Evolutionary conservation across 495 filamentous ascomycete genomes (phyloP), one percentile per base, ranked within the genome.

Genomic region (Neurospora sp.): DNA sequence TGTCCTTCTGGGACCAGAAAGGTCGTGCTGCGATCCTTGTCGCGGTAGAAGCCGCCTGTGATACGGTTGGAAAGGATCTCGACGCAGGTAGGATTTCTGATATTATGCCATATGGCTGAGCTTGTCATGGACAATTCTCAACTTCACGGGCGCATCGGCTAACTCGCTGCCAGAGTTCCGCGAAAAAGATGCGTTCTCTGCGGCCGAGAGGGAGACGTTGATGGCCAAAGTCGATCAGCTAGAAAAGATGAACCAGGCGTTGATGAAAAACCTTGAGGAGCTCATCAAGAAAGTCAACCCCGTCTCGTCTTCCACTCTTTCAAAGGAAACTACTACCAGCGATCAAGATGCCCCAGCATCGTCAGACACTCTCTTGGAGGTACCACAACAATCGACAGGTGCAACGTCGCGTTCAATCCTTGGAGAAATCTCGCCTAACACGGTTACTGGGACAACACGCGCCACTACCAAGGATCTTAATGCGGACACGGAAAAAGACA

Each of bases 11-110:
- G 84, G 74, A 80, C 41, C 70, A 70, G 44, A 80, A 74, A 37
- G 84, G 82, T 41, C 79, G 77, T 61, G 79, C 79, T 61, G 78
- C 77, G 65, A 75, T 86, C 22, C 74, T 84, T 40, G 80, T 81
- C 39, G 83, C 84, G 20, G 75, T 86, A 8, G 74, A 80, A 38
- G 75, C 76, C 37, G 81, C 75, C 2, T 86, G 81, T 72, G 81
- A 85, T 72, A 71, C 73, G 37, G 76, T 86, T 70, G 79, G 77
- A 53, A 74, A 74, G 3, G 77, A 82, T 40, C 74, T 86, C 48
- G 72, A 73, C 69, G 75, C 72, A 39, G 81, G 84, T 85, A 65
- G 27, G 53, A 35, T 16, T 6, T 17, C 14, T 8, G 4, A 16
- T 35, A 16, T 16, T 7, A 31, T 65, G 27, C 4, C 0, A 35